Percentiles rank a stretch among this genome's conserved stretches.
phyloP scores from a whole-genome alignment of 2,329 filamentous ascomycete genomes.

The Fusarium neocosmosporiellum region DNA sequence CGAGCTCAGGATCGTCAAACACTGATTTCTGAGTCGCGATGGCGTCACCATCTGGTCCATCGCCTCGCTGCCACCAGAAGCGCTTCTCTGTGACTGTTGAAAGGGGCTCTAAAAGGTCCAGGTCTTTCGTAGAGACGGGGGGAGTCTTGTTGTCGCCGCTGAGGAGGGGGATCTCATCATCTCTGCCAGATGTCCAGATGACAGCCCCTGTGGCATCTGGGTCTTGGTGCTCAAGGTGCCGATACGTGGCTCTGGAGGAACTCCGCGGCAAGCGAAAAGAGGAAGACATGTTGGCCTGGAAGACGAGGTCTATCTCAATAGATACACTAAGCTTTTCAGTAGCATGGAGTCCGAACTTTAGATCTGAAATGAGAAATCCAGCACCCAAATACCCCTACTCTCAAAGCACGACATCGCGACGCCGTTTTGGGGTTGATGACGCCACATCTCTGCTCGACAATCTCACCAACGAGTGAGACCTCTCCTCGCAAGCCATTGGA shows the following conservation, averaged over 20 bases:
- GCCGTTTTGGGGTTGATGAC: constrained; percentile 1
- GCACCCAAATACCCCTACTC: not conserved
- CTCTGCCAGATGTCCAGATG: not conserved
- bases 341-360: not conserved
- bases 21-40: constrained; percentile 57
- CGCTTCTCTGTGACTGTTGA: not conserved
- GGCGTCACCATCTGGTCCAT: constrained; percentile 5
- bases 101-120: not conserved
- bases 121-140: not conserved
- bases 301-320: not conserved
- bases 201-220: not conserved
- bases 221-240: not conserved
- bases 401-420: not conserved
- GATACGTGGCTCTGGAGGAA: not conserved
- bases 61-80: not conserved
- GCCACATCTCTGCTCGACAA: not conserved
- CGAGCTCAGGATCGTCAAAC: constrained; percentile 56
- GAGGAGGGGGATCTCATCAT: constrained; percentile 6
- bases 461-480: not conserved
- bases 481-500: not conserved
- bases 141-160: constrained; percentile 1
- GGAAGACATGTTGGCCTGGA: not conserved
- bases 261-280: not conserved
- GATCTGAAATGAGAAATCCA: not conserved
- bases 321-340: not conserved